Base-by-base conservation (phyloP, 805 yeast species). In the Candida caryicola region DNA sequence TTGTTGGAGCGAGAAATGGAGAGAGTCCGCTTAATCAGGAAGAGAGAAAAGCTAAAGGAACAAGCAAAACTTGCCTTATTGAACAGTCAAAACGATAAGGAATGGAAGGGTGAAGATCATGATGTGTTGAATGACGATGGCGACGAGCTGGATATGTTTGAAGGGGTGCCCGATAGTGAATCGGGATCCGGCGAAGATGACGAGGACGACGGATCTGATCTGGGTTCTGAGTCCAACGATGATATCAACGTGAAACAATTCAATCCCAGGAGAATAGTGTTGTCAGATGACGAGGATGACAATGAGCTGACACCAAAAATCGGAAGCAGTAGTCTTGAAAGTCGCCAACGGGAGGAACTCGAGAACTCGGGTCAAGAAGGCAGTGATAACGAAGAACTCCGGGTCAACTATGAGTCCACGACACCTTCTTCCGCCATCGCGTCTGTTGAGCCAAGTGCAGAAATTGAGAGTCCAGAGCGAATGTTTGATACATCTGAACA, bases 1-100 rank as follows among this genome's bases (percentile, higher is more conserved):
- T 55, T 69, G 29, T 60, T 78, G 46, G 76, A 76, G 45, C 64
- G 74, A 40, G 81, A 76, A 50, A 68, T 75, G 44, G 71, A 70
- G 40, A 65, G 81, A 46, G 74, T 64, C 12, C 55, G 67, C 35
- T 64, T 64, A 14, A 65, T 76, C 21, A 64, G 77, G 31, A 64
- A 62, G 45, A 57, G 62, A 39, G 77, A 73, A 43, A 66, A 62
- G 45, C 37, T 62, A 16, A 51, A 53, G 52, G 71, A 55, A 52
- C 64, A 45, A 51, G 77, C 63, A 4, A 61, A 59, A 30, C 37
- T 49, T 34, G 69, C 67, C 3, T 50, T 64, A 37, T 31, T 59
- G n/a, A 51, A 51, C 5, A 49, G 46, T 17, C 31, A 37, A 12
- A 36, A 37, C 3, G 50, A 45, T 8, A 39, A 30, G 2, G 43